Percentiles rank a stretch among this genome's conserved stretches.
phyloP scores from a whole-genome alignment of 2,329 filamentous ascomycete genomes.

The Cladophialophora immunda region DNA sequence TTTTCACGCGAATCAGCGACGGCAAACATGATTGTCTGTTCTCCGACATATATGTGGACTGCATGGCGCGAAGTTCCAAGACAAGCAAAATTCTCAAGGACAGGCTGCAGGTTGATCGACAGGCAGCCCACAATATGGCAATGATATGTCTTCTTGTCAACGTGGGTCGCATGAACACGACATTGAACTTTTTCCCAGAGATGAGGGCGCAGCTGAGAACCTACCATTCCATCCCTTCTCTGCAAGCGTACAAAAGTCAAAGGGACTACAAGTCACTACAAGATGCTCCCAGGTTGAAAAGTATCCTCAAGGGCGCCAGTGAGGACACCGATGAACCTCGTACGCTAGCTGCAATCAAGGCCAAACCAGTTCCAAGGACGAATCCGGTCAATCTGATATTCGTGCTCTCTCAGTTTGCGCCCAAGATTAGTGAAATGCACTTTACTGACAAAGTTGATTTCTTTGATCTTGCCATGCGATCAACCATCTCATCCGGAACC shows the following conservation, averaged over 20 bases:
- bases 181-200: slow-evolving; percentile 97
- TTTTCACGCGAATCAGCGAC: slow-evolving; percentile 94
- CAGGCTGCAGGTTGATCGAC: slow-evolving; percentile 89
- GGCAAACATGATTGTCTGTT: slow-evolving; percentile 77
- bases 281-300: slow-evolving; percentile 94
- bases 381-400: slow-evolving; percentile 99
- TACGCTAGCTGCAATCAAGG: slow-evolving; percentile 83
- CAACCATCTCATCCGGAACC: slow-evolving; percentile 80
- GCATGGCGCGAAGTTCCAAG: slow-evolving; percentile 98
- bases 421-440: slow-evolving; percentile 91
- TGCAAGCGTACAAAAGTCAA: slow-evolving; percentile 93
- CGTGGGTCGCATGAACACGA: slow-evolving; percentile 98
- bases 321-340: slow-evolving; percentile 88
- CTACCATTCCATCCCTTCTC: slow-evolving; percentile 95
- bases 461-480: slow-evolving; percentile 95
- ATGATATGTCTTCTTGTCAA: slow-evolving; percentile 99
- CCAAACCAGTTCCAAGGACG: slow-evolving; percentile 74
- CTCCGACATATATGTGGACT: slow-evolving; percentile 96
- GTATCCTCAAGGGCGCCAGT: slow-evolving; percentile 94
- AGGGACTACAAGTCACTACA: slow-evolving; percentile 98
- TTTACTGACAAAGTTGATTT: slow-evolving; percentile 88
- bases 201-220: slow-evolving; percentile 98
- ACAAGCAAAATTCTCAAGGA: slow-evolving; percentile 98
- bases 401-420: slow-evolving; percentile 86
- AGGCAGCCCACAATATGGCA: slow-evolving; percentile 95